Evolutionary conservation across 768 basidiomycete genomes (phyloP), one percentile per base, ranked within the genome.

Genomic region (Calocybe indica): DNA sequence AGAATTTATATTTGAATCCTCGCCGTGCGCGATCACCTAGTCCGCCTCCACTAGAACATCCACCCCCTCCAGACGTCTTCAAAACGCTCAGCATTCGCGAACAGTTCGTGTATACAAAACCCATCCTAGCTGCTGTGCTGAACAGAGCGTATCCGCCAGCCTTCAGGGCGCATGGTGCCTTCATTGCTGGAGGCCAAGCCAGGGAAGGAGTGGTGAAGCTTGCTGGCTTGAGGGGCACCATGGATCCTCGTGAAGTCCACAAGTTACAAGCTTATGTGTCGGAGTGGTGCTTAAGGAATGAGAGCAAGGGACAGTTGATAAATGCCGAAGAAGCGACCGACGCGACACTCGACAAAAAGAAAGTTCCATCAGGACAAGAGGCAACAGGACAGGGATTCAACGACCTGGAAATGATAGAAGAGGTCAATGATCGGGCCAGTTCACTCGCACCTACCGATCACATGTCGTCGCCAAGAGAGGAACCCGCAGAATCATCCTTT

Each of bases 101-200:
- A 35, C 85, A 90, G 53, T 78, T 91, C 47, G 73, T 66, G 8
- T 87, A 86, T 55, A 70, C 76, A 28, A 87, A 83, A 51, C 79
- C 79, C 1, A 69, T 88, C 10, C 64, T 91, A 37, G 62, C 56
- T 22, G 82, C 80, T 1, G 75, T 88, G 31, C 60, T 90, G 32
- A 73, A 72, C 32, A 75, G 75, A 31, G 54, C 58, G 31, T 89
- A 85, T 57, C 51, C 47, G 1, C 88, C 88, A 1, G 76, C 78
- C 2, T 57, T 52, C 47, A 54, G 55, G 28, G 70, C 70, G 15
- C 81, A 87, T 52, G 65, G 67, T 5, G 61, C 59, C 0, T 89
- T 83, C 53, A 73, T 89, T 59, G 72, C 65, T 46, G 84, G 85
- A 8, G 83, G 80, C 0, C 61, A 65, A 3, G 68, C 67, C 9